These are phyloP conservation scores for Mucuna pruriens DNA, from an alignment of 306 rosid genomes.

Conservation along the genomic window DNA sequence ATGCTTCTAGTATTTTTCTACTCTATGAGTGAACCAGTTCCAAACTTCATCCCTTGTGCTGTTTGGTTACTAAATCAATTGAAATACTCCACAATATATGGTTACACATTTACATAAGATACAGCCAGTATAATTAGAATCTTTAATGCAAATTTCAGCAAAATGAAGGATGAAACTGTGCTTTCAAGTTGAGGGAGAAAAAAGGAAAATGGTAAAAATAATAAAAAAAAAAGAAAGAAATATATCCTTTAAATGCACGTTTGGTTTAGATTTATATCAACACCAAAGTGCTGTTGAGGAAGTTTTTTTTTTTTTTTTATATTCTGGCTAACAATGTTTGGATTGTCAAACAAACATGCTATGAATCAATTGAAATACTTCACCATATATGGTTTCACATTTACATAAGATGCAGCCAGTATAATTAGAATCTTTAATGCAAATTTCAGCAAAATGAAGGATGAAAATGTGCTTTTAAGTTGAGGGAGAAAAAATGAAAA, in stretches of 20 bases:
- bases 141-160: not conserved
- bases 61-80: not conserved
- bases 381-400: not conserved
- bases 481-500: not conserved
- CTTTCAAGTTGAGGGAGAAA: not conserved
- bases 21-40: not conserved
- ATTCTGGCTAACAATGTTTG: too few species aligned
- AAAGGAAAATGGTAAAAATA: not conserved
- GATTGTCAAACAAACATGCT: too few species aligned
- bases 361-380: not conserved
- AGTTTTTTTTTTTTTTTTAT: too few species aligned
- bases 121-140: not conserved
- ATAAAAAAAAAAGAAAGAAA: not conserved
- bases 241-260: not conserved
- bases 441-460: not conserved
- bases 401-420: not conserved
- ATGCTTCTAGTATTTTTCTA: not conserved
- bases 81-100: conserved; percentile 14
- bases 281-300: too few species aligned
- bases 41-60: not conserved
- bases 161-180: not conserved
- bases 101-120: not conserved
- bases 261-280: too few species aligned
- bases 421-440: not conserved
- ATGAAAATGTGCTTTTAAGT: not conserved